Evolutionary conservation across 805 yeast genomes (phyloP).

Genomic region (Jamesozyma jinghongensis): DNA sequence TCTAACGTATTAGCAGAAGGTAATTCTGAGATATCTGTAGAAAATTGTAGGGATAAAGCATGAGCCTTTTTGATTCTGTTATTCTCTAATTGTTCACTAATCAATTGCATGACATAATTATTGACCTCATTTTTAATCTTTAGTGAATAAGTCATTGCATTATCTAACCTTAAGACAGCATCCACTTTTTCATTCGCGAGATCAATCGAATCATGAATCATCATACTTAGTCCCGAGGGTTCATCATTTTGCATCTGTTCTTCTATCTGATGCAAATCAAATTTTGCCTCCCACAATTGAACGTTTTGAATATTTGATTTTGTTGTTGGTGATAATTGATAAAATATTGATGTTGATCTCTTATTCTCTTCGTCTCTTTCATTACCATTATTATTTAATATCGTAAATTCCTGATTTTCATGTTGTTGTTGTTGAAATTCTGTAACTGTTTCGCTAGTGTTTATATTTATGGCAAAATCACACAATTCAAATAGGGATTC

Average conservation of each 20-base stretch:
- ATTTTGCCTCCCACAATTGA: conserved; percentile 18
- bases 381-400: too few relatives aligned
- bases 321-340: conserved; percentile 51
- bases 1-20: not conserved
- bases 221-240: conserved; percentile 56
- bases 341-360: conserved; percentile 4
- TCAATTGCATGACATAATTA: conserved; percentile 50
- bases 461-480: conserved; percentile 64
- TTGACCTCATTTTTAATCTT: conserved; percentile 75
- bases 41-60: conserved; percentile 5
- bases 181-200: conserved; percentile 59
- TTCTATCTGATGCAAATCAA: conserved; percentile 2
- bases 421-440: not conserved
- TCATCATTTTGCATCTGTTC: conserved; percentile 2
- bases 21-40: not conserved
- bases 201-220: conserved; percentile 45
- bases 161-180: conserved; percentile 58
- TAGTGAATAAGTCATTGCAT: conserved; percentile 64
- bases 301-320: conserved; percentile 44
- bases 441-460: conserved; percentile 51
- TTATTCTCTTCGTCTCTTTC: too few relatives aligned
- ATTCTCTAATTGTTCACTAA: conserved; percentile 52
- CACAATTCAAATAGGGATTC: conserved; percentile 43
- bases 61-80: conserved; percentile 25
- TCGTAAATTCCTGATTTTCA: too few relatives aligned